Evolutionary conservation across 176 grass and related monocot species (phyloP), one percentile per base, ranked within the genome.

Genomic region (Lolium multiflorum): DNA sequence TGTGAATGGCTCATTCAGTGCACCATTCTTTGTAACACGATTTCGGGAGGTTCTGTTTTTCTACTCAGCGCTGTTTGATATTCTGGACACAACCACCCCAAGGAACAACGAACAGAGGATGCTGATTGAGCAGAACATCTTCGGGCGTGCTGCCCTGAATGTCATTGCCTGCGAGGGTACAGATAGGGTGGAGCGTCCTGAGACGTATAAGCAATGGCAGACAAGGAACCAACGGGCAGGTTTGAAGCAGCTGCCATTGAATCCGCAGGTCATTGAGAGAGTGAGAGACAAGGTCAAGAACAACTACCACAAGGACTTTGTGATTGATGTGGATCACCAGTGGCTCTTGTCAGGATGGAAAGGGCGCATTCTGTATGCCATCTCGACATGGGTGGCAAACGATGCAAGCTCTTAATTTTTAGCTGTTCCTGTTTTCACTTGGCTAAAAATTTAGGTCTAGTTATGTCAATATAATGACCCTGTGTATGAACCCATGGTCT

Each of bases 141-240:
- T 96, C 56, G 94, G 94, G 9, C 78, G 94, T 78, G 39, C 72
- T 83, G 91, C 84, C 39, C 81, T 93, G 63, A 97, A 97, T 82
- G 91, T 94, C 80, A 92, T 97, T 12, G 86, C 94, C 0, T 97
- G 94, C 21, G 94, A 97, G 81, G 91, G 94, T 51, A 70, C 86
- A 79, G 94, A 93, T 72, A 82, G 94, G 63, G 91, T 94, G 83
- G 92, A 90, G 74, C 92, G 94, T 43, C 94, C 94, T 11, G 94
- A 97, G 90, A 97, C 89, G 0, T 97, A 97, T 81, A 97, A 97
- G 79, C 94, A 97, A 49, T 97, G 94, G 94, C 94, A 97, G 86
- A 85, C 94, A 22, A 84, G 94, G 82, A 84, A 97, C 81, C 90
- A 92, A 43, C 89, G 91, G 46, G 91, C 91, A 4, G 91, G 94